These are phyloP conservation scores for Dactylellina leptospora DNA, from an alignment of 2,329 filamentous ascomycete genomes.

Conservation along the genomic window DNA sequence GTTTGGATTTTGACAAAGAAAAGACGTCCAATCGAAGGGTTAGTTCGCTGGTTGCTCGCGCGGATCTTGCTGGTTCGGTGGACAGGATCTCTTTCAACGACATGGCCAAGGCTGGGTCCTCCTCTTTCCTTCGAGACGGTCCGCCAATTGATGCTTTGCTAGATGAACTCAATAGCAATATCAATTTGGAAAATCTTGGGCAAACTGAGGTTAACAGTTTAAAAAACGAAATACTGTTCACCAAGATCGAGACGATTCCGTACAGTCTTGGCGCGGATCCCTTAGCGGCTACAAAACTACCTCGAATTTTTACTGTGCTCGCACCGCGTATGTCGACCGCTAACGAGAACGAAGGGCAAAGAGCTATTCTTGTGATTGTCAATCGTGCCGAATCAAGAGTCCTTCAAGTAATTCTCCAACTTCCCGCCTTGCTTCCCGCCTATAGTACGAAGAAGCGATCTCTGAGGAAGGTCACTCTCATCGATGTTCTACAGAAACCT, in stretches of 20 bases:
- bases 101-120: slow-evolving; percentile 71
- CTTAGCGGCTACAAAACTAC: slow-evolving; percentile 54
- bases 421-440: slow-evolving; percentile 61
- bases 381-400: slow-evolving; percentile 46
- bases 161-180: slow-evolving; percentile 73
- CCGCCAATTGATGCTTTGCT: slow-evolving; percentile 73
- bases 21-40: slow-evolving; percentile 77
- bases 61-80: slow-evolving; percentile 84
- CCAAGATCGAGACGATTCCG: slow-evolving; percentile 74
- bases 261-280: slow-evolving; percentile 63
- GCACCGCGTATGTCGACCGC: slow-evolving; percentile 50
- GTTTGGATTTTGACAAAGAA: slow-evolving; percentile 66
- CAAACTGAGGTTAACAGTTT: slow-evolving; percentile 77
- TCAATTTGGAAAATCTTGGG: slow-evolving; percentile 61
- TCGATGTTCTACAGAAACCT: slow-evolving; percentile 43
- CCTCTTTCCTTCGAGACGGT: slow-evolving; percentile 75
- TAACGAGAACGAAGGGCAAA: slow-evolving; percentile 41
- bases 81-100: slow-evolving; percentile 84
- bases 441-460: slow-evolving; percentile 59
- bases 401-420: slow-evolving; percentile 43
- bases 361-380: slow-evolving; percentile 51
- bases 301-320: slow-evolving; percentile 40
- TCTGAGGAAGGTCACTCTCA: slow-evolving; percentile 52
- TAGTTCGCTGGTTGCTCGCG: slow-evolving; percentile 87
- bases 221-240: slow-evolving; percentile 75